Evolutionary conservation across 306 rosid genomes (phyloP), one percentile per base, ranked within the genome.

Genomic region (Sesbania bispinosa): DNA sequence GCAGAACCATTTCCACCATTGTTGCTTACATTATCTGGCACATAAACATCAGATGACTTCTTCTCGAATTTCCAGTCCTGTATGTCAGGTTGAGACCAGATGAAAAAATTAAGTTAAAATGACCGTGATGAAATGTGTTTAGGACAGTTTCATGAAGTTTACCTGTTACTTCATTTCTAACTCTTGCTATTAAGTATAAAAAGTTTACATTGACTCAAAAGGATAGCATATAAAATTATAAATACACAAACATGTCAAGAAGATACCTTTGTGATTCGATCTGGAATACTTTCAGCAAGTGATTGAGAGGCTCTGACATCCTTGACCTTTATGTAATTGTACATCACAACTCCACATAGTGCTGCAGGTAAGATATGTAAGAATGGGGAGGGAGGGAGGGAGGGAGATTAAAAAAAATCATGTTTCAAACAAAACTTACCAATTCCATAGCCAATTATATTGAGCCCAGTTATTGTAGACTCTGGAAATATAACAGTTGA

Each of bases 31-130:
- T 41, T 80, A 42, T 68, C 79, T 0, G 95, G 87, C 38, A 63
- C 67, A 68, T 69, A 93, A 10, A 83, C 76, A 76, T 90, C 93
- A 6, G n/a, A n/a, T n/a, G n/a, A n/a, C n/a, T n/a, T n/a, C n/a
- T n/a, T n/a, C n/a, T n/a, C n/a, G n/a, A n/a, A 60, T 84, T 88
- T 90, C 98, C 96, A 88, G n/a, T 93, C 98, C 96, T 93, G 88
- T 46, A 80, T 47, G n/a, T 54, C 77, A n/a, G 10, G 36, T 2
- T 13, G 11, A 58, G n/a, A n/a, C n/a, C n/a, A n/a, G n/a, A n/a
- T n/a, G n/a, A n/a, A n/a, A n/a, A n/a, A n/a, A n/a, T n/a, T n/a
- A n/a, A n/a, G n/a, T n/a, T n/a, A n/a, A n/a, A n/a, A n/a, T n/a
- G n/a, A n/a, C n/a, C n/a, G n/a, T n/a, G n/a, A n/a, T 20, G 23